Conservation (phyloP, 257 asterid genomes). For the Nicotiana tabacum region DNA sequence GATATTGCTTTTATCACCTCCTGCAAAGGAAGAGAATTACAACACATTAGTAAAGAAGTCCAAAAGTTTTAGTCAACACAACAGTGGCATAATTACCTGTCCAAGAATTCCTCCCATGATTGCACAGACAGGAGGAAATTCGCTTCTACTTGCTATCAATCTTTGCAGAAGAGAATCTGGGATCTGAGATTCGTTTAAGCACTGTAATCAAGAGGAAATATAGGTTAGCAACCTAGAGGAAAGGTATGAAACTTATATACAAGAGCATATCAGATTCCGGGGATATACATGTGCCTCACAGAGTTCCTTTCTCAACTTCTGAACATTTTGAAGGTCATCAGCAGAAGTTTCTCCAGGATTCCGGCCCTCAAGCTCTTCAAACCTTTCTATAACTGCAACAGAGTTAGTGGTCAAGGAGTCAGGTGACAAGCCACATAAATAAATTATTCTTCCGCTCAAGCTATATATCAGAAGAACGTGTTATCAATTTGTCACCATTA, state of each 20-base stretch:
- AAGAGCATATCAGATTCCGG: neutral
- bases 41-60: neutral
- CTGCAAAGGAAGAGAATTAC: slow-evolving; percentile 28
- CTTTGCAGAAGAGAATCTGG: slow-evolving; percentile 77
- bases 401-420: neutral
- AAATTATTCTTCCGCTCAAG: neutral
- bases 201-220: slow-evolving; percentile 35
- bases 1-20: slow-evolving; percentile 95
- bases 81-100: slow-evolving; percentile 48
- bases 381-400: slow-evolving; percentile 70
- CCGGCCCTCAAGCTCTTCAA: slow-evolving; percentile 70
- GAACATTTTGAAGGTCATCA: slow-evolving; percentile 59
- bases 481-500: neutral
- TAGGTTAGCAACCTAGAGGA: slow-evolving; percentile 5
- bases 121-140: slow-evolving; percentile 96
- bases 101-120: slow-evolving; percentile 91
- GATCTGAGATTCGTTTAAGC: slow-evolving; percentile 56
- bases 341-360: slow-evolving; percentile 67
- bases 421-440: slow-evolving; percentile 1
- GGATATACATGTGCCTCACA: slow-evolving; percentile 59
- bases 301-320: slow-evolving; percentile 62
- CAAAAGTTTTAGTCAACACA: neutral
- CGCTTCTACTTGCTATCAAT: slow-evolving; percentile 55
- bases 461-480: neutral
- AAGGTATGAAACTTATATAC: slow-evolving; percentile 8